Conservation (phyloP, 179 eudicot species). For the Camellia oleifera region DNA sequence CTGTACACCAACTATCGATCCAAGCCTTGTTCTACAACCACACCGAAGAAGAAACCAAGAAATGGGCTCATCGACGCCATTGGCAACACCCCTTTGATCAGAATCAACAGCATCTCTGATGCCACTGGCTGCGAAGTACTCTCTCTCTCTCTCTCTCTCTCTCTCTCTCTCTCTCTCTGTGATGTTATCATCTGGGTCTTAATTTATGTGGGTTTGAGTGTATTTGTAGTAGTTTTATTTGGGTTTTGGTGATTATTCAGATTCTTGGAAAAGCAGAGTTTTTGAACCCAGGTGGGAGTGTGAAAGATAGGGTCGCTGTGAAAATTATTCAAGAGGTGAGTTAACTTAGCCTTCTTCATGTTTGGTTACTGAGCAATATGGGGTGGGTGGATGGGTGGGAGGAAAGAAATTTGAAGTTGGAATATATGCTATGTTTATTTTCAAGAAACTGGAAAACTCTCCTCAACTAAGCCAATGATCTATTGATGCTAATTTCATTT, state of each 20-base stretch:
- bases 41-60: too few species aligned
- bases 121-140: too few species aligned
- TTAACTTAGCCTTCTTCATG: neutral
- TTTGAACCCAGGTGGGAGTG: constrained; percentile 95
- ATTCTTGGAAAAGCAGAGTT: constrained; percentile 96
- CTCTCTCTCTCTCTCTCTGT: too few species aligned
- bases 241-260: constrained; percentile 31
- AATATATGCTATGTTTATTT: neutral
- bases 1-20: too few species aligned
- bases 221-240: constrained; percentile 6
- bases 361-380: neutral
- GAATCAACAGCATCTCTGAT: too few species aligned
- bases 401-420: neutral
- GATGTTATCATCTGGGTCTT: too few species aligned
- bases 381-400: too few species aligned
- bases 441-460: neutral
- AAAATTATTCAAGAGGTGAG: constrained; percentile 88
- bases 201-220: too few species aligned
- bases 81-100: too few species aligned
- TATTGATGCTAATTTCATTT: neutral
- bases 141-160: too few species aligned
- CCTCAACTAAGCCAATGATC: neutral
- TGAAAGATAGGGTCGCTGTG: constrained; percentile 94
- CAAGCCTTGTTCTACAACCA: too few species aligned
- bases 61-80: too few species aligned